A percentile compares a stretch with the other conserved stretches of the same genome.
Conservation (phyloP, 176 grass and related monocot genomes). For the Triticum urartu region DNA sequence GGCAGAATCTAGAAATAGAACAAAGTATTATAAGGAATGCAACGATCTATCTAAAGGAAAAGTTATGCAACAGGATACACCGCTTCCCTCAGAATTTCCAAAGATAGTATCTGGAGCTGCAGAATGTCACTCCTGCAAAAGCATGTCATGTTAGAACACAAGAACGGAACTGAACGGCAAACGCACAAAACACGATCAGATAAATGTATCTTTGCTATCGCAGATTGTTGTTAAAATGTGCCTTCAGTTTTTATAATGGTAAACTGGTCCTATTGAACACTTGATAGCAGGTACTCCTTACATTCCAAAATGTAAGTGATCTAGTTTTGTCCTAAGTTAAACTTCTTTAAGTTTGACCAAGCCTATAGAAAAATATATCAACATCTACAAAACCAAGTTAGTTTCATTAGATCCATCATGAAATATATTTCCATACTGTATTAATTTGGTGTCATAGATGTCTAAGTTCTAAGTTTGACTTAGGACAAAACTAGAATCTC, state of each 20-base stretch:
- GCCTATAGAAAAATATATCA: neutral
- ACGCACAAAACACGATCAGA: conserved; percentile 4
- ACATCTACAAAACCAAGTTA: neutral
- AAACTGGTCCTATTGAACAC: conserved; percentile 22
- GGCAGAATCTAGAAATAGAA: conserved; percentile 14
- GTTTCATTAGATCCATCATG: neutral
- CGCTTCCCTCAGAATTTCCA: conserved; percentile 96
- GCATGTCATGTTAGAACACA: conserved; percentile 34
- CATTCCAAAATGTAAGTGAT: neutral
- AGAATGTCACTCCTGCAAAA: conserved; percentile 87
- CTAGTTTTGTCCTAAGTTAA: neutral
- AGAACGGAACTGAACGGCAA: conserved; percentile 17
- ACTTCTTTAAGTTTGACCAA: neutral
- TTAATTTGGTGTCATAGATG: neutral
- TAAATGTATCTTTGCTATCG: conserved; percentile 7
- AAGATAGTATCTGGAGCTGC: conserved; percentile 83
- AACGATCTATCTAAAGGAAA: conserved; percentile 15
- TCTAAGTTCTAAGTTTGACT: neutral
- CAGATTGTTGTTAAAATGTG: conserved; percentile 10
- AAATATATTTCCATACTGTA: neutral
- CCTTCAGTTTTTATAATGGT: conserved; percentile 13
- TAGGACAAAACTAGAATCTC: neutral
- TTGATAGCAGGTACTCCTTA: neutral
- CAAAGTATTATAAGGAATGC: neutral
- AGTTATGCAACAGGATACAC: conserved; percentile 66